Base-by-base conservation (phyloP, 495 filamentous ascomycete species). In the Aeminium ludgeri region DNA sequence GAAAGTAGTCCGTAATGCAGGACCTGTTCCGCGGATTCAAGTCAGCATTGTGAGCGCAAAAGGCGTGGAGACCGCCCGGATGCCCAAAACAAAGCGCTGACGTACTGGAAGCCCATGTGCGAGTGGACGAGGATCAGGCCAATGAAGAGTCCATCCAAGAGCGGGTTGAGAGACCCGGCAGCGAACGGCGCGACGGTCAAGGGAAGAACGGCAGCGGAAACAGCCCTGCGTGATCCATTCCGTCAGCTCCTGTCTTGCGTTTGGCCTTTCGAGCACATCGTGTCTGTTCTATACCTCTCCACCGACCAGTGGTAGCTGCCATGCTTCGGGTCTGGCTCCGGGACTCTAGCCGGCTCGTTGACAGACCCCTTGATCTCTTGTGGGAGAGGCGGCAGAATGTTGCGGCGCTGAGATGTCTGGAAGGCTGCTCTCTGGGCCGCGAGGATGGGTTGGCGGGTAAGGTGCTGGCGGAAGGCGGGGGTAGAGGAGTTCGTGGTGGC, bases 291-390 rank as follows among this genome's bases (percentile, higher is more conserved):
- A 34, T 58, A 78, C 78, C 89, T 78, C 70, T 97, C 89, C 57
- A 94, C 92, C 47, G 80, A 76, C 89, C 89, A 97, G 69, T 97
- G 89, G 69, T 96, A 96, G 60, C 81, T 87, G 40, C 89, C 91
- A 61, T 96, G 78, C 16, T 71, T 65, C 12, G 86, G 75, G 39
- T 70, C 73, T 30, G 80, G 50, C 8, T 67, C 49, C 19, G 83
- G 85, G n/a, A 95, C 57, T 19, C 72, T 74, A 34, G 72, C 79
- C 40, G 89, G 68, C 58, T 96, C 89, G 64, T 97, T 97, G 51
- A 80, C 82, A 2, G 53, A 55, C 20, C 59, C 59, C 20, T 51
- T 12, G 30, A 62, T 51, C 18, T 28, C 23, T 34, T 56, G 65
- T 15, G 65, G 65, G 19, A 64, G 61, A n/a, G 65, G 57, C 20